Conservation (phyloP, 352 stramenopile species). For the Pythium aristosporum region DNA sequence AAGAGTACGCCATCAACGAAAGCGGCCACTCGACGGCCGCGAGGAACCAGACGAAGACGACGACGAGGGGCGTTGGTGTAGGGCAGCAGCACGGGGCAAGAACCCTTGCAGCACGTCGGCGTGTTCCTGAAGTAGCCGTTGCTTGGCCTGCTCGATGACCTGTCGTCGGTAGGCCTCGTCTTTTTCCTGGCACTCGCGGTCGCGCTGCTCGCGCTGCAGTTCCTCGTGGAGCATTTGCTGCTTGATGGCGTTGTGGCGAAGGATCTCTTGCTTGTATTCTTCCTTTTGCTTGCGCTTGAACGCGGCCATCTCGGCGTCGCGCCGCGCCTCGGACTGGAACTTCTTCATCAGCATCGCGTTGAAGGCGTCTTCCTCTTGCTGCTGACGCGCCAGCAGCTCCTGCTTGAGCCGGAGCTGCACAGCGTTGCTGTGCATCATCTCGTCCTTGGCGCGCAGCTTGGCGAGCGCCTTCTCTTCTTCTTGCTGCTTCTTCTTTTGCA, state of each 20-base stretch:
- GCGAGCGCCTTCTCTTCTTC: slow-evolving; percentile 65
- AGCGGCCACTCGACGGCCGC: slow-evolving; percentile 10
- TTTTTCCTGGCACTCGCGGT: slow-evolving; percentile 57
- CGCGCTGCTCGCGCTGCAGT: slow-evolving; percentile 70
- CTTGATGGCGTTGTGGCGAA: slow-evolving; percentile 55
- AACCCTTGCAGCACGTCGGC: slow-evolving; percentile 81
- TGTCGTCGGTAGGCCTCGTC: slow-evolving; percentile 81
- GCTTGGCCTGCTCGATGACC: slow-evolving; percentile 86
- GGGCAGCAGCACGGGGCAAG: slow-evolving; percentile 36
- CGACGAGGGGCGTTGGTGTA: slow-evolving; percentile 14
- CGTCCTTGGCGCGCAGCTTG: slow-evolving; percentile 76
- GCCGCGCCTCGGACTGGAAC: slow-evolving; percentile 61
- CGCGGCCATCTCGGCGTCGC: slow-evolving; percentile 61
- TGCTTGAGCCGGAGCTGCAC: slow-evolving; percentile 59
- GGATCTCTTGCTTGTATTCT: slow-evolving; percentile 65
- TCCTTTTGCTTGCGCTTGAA: slow-evolving; percentile 64
- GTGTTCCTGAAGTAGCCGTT: slow-evolving; percentile 82
- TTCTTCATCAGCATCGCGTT: slow-evolving; percentile 63
- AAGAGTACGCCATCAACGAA: background rate
- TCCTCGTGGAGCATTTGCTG: slow-evolving; percentile 77
- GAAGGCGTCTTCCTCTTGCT: slow-evolving; percentile 67
- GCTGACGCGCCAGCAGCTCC: slow-evolving; percentile 52
- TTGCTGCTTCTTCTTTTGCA: slow-evolving; percentile 68
- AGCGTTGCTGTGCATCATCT: slow-evolving; percentile 86
- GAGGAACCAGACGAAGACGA: slow-evolving; percentile 28